Base-by-base conservation (phyloP, 345 rosid genomes). In the Lepidium sativum region DNA sequence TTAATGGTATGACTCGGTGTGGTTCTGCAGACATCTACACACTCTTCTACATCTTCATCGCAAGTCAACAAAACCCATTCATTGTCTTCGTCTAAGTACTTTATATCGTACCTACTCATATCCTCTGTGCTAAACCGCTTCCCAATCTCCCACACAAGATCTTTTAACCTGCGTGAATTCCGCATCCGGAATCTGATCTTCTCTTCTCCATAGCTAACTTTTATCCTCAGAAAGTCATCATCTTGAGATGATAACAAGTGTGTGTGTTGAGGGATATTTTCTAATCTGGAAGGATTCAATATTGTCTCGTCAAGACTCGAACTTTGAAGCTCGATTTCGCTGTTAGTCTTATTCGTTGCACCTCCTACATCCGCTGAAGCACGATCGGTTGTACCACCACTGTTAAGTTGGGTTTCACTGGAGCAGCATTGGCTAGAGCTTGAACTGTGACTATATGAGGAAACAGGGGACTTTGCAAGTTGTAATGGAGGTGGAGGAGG, bases 21-120 rank as follows among this genome's bases (percentile, higher is more conserved):
- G 15, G 84, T 78, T 62, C 74, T 75, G 49, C 77, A 84, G 16
- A 89, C 74, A 53, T 86, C 86, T 39, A 89, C 69, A 50, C 98
- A 92, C 69, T 92, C 98, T 64, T 82, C 85, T 67, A 87, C 78
- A 76, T 92, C 98, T 2, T 85, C 97, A 75, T 89, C 96, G 49
- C 97, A 89, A 1, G 96, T 87, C 65, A 87, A 72, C 48, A 92
- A 69, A 21, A 92, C 88, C 98, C 98, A 92, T 60, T 92, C 98
- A n/a, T 63, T 70, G 57, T 92, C 98, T 71, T 92, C 98, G 16
- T 92, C 97, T 71, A 92, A 75, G 86, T 92, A 92, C 83, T 83
- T 92, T 40, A 92, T 78, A 71, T 86, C 85, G 70, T 68, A 84
- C 69, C 73, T 73, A 44, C 73, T 71, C n/a, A 80, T 66, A 63